Percentiles rank a stretch among this genome's conserved stretches.
phyloP scores from a whole-genome alignment of 2,329 filamentous ascomycete genomes.

The Neospermospora avenae region DNA sequence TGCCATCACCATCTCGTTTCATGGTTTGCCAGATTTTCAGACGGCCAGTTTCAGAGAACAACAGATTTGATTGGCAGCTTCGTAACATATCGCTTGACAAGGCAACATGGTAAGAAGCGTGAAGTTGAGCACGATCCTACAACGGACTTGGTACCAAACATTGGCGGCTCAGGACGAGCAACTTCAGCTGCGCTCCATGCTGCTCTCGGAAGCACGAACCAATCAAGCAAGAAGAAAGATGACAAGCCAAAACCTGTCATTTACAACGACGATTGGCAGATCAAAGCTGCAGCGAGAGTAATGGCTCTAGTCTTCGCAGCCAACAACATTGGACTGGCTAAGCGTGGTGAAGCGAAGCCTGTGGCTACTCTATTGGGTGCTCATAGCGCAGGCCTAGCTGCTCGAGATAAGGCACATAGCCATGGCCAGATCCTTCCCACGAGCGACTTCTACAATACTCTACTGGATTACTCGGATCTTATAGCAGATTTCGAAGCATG shows the following conservation, averaged over 20 bases:
- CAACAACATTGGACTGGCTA: conserved; percentile 56
- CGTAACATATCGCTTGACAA: conserved; percentile 73
- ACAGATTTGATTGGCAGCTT: conserved; percentile 78
- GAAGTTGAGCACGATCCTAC: conserved; percentile 58
- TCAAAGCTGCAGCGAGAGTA: conserved; percentile 74
- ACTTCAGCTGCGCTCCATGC: conserved; percentile 69
- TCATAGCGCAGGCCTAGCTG: conserved; percentile 39
- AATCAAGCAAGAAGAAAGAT: conserved; percentile 51
- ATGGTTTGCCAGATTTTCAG: conserved; percentile 73
- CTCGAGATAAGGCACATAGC: conserved; percentile 42
- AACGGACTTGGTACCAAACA: conserved; percentile 68
- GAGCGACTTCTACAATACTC: conserved; percentile 82
- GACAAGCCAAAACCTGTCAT: conserved; percentile 54
- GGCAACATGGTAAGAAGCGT: conserved; percentile 65
- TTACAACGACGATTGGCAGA: conserved; percentile 86
- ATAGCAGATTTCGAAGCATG: conserved; percentile 84
- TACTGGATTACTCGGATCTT: conserved; percentile 83
- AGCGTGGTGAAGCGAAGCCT: conserved; percentile 37
- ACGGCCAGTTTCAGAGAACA: conserved; percentile 63
- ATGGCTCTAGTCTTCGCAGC: conserved; percentile 80
- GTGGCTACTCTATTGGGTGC: conserved; percentile 37
- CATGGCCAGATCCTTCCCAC: conserved; percentile 71
- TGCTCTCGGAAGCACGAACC: conserved; percentile 58
- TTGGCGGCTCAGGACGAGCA: conserved; percentile 59
- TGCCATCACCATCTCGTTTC: conserved; percentile 74